Conservation (phyloP, 352 stramenopile genomes). For the Phytophthora capsici region DNA sequence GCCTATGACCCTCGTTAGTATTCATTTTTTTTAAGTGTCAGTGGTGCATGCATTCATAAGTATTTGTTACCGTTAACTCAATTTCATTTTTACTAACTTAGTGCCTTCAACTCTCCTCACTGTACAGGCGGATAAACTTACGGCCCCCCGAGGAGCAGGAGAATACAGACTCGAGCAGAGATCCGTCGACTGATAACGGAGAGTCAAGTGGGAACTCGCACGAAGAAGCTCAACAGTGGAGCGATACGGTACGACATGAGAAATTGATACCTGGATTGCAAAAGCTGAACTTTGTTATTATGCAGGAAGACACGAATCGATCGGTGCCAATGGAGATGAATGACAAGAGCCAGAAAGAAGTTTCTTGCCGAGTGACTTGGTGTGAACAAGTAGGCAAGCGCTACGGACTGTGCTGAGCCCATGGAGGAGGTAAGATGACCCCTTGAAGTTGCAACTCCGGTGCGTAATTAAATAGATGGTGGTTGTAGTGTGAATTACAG, state of each 20-base stretch:
- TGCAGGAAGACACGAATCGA: constrained; percentile 13
- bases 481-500: constrained; percentile 17
- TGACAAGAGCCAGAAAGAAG: constrained; percentile 3
- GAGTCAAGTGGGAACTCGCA: constrained; percentile 15
- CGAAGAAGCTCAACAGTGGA: constrained; percentile 18
- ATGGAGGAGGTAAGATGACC: constrained; percentile 45
- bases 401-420: constrained; percentile 58
- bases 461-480: background rate
- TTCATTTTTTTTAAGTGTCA: no score
- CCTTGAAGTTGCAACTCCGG: background rate
- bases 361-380: constrained; percentile 51
- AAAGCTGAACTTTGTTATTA: background rate
- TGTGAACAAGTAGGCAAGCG: constrained; percentile 48
- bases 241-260: constrained; percentile 12
- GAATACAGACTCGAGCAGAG: constrained; percentile 1
- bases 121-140: no score
- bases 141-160: background rate
- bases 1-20: no score
- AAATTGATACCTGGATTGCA: no score
- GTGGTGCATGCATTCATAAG: no score
- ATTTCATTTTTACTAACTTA: no score
- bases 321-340: background rate
- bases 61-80: no score
- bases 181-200: constrained; percentile 9
- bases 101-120: no score